Conservation (phyloP, 768 basidiomycete genomes). For the Suillus cothurnatus region DNA sequence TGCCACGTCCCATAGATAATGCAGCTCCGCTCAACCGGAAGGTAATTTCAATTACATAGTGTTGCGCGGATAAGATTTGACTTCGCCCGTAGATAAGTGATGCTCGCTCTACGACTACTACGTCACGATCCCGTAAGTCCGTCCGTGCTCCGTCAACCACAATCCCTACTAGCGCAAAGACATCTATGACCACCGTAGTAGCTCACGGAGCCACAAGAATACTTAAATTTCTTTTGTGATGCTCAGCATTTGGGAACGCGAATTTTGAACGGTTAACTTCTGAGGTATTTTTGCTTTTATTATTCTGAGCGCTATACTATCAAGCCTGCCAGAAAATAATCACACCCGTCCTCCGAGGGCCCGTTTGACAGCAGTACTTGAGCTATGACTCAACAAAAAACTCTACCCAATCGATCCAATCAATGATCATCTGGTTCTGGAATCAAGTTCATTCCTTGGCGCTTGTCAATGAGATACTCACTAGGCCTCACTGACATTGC, state of each 20-base stretch:
- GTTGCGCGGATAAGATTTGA: background rate
- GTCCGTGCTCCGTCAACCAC: background rate
- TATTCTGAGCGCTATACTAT: background rate
- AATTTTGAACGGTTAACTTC: background rate
- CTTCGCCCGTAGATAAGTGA: background rate
- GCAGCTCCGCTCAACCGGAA: background rate
- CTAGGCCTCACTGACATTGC: background rate
- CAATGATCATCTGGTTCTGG: background rate
- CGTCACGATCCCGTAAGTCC: background rate
- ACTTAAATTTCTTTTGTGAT: background rate
- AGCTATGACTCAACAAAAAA: background rate
- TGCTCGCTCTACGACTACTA: too few relatives aligned
- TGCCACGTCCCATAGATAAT: conserved; percentile 3
- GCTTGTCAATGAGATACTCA: background rate
- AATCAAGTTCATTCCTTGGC: background rate
- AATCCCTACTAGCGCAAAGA: background rate
- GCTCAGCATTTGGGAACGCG: background rate
- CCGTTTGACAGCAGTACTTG: background rate
- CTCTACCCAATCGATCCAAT: background rate
- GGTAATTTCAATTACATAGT: background rate
- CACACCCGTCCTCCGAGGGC: background rate
- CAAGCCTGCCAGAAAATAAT: background rate
- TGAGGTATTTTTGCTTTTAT: background rate
- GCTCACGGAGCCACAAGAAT: background rate
- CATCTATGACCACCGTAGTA: background rate